Base-by-base conservation (phyloP, 2,329 filamentous ascomycete genomes). In the Nemania bipapillata region DNA sequence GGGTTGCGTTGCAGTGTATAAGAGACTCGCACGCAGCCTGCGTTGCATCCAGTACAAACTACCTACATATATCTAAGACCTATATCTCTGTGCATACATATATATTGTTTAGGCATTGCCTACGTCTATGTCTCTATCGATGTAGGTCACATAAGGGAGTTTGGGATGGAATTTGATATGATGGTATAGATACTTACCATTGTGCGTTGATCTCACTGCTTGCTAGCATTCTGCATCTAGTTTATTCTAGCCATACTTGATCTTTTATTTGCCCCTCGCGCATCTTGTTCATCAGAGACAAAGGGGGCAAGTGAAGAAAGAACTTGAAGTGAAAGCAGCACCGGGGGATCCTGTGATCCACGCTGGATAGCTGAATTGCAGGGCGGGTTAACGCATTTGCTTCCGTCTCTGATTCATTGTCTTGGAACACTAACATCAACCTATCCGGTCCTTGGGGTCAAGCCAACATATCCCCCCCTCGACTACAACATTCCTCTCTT, bases 351-450 rank as follows among this genome's bases (percentile, higher is more conserved):
- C 42, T 37, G 60, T 61, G 54, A 42, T 50, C 65, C 26, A 12
- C 20, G 4, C 20, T 40, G 42, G 52, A 37, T 28, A 45, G 59
- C 53, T 63, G 61, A 60, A 68, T 65, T 37, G 22, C 59, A 40
- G 55, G 35, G 65, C 68, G 68, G 68, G 62, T 65, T 59, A 28
- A 50, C 62, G 65, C 68, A 68, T 65, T 32, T 65, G 65, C 53
- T 65, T 50, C 67, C 63, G 60, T 62, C 47, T 55, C 56, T 70
- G 42, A 63, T 65, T 65, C 50, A 65, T 68, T 68, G 61, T 68
- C 64, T 66, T 64, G 55, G 54, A 20, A 47, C 35, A 62, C 30
- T 42, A 15, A 62, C 57, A 42, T 35, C 63, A 62, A 52, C 60
- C 22, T 40, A 59, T 57, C 40, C 50, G 22, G 22, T 52, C 32